Base-by-base conservation (phyloP, 192 early-diverging fungal species). In the Podila epigama region DNA sequence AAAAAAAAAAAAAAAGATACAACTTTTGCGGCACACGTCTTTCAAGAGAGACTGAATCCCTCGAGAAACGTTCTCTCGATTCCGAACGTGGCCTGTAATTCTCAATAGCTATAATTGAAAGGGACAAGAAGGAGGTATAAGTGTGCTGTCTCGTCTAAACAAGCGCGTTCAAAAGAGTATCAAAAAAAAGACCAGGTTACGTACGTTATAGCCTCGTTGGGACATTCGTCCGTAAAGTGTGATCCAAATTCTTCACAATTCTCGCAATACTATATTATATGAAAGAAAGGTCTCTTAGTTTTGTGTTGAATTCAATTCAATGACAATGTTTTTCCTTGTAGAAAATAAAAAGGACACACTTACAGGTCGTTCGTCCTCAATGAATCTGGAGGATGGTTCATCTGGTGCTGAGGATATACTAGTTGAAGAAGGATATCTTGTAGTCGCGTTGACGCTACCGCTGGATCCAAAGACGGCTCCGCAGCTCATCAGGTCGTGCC, bases 211-310 rank as follows among this genome's bases (percentile, higher is more conserved):
- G 65, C 63, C 16, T 77, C 73, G 34, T 91, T 87, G 28, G 91
- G 92, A 62, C 91, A 93, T 29, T 89, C 81, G 15, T 87, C 84
- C 2, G 91, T 93, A 68, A 85, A 84, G 54, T 93, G 91, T 34
- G 79, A 75, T 13, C 79, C 86, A 81, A 86, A 87, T 50, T 84
- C 84, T 63, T 93, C 92, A 72, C 92, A 93, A 68, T 92, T 89
- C 57, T 92, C 90, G 69, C 92, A 93, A 59, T 89, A 93, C 75
- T 89, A 75, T 27, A n/a, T 32, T 29, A 3, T 6, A 34, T 18
- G 35, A 10, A 65, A 31, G 65, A 58, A 22, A 28, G 22, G n/a
- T 18, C 18, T 27, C 34, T 28, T 11, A 40, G 11, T 3, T 20
- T 65, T 22, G 10, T 27, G 13, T 44, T 25, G 16, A 22, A 15